Conservation (phyloP, 768 basidiomycete genomes). For the Psilocybe tampanensis region DNA sequence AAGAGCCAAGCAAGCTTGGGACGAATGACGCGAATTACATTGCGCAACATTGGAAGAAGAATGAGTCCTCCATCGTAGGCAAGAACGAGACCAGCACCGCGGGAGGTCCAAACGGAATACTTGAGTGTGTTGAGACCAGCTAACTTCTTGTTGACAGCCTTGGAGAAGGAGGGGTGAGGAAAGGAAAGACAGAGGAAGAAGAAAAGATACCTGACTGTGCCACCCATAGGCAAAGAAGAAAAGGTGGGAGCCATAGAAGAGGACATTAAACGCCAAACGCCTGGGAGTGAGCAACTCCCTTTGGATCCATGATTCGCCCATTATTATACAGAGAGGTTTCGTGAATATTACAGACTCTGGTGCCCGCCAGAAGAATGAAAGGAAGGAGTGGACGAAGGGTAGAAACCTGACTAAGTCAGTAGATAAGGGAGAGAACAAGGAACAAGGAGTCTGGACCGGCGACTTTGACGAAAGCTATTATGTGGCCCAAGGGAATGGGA, state of each 20-base stretch:
- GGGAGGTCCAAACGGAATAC: conserved; percentile 88
- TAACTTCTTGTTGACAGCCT: conserved; percentile 66
- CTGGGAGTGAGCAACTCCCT: conserved; percentile 66
- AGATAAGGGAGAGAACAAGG: conserved; percentile 3
- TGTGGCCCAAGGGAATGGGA: conserved; percentile 19
- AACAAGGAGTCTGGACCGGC: conserved; percentile 9
- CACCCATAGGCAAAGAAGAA: conserved; percentile 85
- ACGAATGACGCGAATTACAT: conserved; percentile 81
- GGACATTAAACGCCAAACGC: conserved; percentile 70
- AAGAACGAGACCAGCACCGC: conserved; percentile 90
- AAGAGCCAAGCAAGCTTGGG: conserved; percentile 81
- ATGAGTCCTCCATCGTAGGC: conserved; percentile 88
- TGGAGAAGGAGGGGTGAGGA: not conserved
- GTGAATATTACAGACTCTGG: conserved; percentile 36
- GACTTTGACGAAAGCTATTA: conserved; percentile 14
- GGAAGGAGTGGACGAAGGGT: conserved; percentile 23
- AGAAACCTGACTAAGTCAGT: conserved; percentile 17
- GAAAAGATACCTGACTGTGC: conserved; percentile 67
- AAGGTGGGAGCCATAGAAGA: conserved; percentile 82
- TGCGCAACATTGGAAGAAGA: conserved; percentile 87
- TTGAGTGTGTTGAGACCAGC: conserved; percentile 76
- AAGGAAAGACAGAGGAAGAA: not conserved
- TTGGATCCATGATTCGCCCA: conserved; percentile 74
- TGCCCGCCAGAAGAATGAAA: conserved; percentile 51
- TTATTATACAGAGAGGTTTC: conserved; percentile 32